These are phyloP conservation scores for Crucihimalaya himalaica DNA, from an alignment of 345 rosid genomes.

Conservation along the genomic window DNA sequence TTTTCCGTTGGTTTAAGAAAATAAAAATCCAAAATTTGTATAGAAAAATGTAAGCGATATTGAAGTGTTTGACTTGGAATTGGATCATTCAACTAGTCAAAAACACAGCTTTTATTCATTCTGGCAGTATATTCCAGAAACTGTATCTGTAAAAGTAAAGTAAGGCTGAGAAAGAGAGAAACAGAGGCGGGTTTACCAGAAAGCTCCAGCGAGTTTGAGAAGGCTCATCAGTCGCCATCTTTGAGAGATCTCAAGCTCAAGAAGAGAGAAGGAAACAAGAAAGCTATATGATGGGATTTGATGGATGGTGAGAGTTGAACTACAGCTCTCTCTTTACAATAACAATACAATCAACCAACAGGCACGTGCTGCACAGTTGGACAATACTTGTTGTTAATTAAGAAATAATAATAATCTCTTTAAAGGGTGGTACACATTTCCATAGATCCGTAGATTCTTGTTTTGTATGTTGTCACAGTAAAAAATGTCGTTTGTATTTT, in stretches of 20 bases:
- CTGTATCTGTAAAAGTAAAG: background rate
- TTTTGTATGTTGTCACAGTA: no score
- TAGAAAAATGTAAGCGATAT: background rate
- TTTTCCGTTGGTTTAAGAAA: slow-evolving; percentile 22
- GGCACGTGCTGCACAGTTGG: slow-evolving; percentile 26
- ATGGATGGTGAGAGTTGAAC: slow-evolving; percentile 26
- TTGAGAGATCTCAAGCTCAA: slow-evolving; percentile 19
- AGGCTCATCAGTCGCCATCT: slow-evolving; percentile 66
- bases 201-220: slow-evolving; percentile 83
- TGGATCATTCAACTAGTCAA: background rate
- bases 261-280: background rate
- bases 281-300: background rate
- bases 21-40: background rate
- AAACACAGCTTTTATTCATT: no score
- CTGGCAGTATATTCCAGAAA: background rate
- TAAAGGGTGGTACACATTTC: background rate
- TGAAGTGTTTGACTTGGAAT: slow-evolving; percentile 28
- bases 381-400: background rate
- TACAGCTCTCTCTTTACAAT: background rate
- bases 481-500: no score
- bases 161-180: background rate
- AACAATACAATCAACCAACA: slow-evolving; percentile 14
- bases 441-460: background rate
- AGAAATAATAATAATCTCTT: background rate
- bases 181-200: slow-evolving; percentile 52